Conservation (phyloP, 2,329 filamentous ascomycete species). For the Aspergillus hiratsukae region DNA sequence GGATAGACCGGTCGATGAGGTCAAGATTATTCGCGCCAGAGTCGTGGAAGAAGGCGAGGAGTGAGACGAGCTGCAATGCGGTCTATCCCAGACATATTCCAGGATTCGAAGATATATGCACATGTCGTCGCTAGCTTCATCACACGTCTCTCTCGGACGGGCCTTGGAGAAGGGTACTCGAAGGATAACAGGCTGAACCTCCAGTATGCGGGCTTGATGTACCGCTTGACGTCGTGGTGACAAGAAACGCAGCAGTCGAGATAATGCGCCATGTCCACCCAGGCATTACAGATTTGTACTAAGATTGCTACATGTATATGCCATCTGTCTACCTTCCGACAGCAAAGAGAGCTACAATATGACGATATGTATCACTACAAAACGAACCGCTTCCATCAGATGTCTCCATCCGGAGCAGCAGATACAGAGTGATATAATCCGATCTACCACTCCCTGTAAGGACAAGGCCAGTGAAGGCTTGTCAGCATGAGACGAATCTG, state of each 20-base stretch:
- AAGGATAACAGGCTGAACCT: neutral
- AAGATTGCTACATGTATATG: neutral
- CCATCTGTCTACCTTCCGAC: neutral
- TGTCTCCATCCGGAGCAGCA: constrained; percentile 71
- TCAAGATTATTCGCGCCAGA: constrained; percentile 71
- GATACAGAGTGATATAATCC: constrained; percentile 68
- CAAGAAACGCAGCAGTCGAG: neutral
- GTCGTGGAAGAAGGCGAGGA: constrained; percentile 58
- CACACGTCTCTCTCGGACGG: neutral
- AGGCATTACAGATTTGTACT: neutral
- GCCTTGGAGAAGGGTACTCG: neutral
- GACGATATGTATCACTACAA: constrained; percentile 64
- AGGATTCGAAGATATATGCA: neutral
- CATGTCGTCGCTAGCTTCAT: neutral
- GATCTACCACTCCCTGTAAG: constrained; percentile 58
- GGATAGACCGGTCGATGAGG: constrained; percentile 75
- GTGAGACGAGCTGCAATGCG: constrained; percentile 19
- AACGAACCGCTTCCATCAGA: constrained; percentile 76
- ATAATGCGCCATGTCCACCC: neutral
- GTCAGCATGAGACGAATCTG: constrained; percentile 27
- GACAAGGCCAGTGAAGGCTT: constrained; percentile 38
- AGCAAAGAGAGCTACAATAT: constrained; percentile 8
- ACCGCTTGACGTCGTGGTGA: neutral
- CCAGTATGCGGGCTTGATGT: neutral
- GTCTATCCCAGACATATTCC: neutral